Base-by-base conservation (phyloP, 139 green algal genomes). In the Picochlorum sp. region DNA sequence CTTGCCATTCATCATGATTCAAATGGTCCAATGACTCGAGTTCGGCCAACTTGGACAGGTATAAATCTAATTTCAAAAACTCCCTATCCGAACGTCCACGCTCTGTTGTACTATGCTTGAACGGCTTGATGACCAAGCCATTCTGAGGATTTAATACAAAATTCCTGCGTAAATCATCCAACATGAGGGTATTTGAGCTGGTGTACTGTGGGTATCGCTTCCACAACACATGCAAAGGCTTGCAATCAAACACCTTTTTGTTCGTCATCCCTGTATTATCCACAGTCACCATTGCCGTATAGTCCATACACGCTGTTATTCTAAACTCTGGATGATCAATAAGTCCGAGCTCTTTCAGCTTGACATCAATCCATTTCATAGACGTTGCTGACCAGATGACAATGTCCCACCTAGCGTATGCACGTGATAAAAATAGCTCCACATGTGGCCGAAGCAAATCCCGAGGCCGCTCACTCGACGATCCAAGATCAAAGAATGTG, bases 91-190 rank as follows among this genome's bases (percentile, higher is more conserved):
- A 86, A 28, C 60, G 51, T 3, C 86, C 75, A n/a, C 71, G 91
- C 10, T 59, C 23, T 7, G 81, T 63, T 66, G 94, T 81, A 1
- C 90, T 80, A 28, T 86, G 83, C 34, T 79, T 83, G 71, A 87
- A 98, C 4, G 92, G 90, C 4, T 83, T 74, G 66, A 98, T 97
- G 15, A 92, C 83, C n/a, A 98, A 81, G 6, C 89, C 91, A 30
- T 88, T 75, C 50, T 64, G 83, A 66, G 82, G 82, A 71, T 98
- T 98, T 80, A 97, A 89, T 6, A 97, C 78, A 63, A 90, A 98
- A 75, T 98, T 97, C 26, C 91, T 74, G 50, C 82, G 74, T 8
- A 97, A 76, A 76, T 97, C 91, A 66, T 98, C 92, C 52, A 98
- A 82, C 92, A 98, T 97, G 63, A 98, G 86, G 2, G 90, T 96